These are phyloP conservation scores for Pluteus cervinus DNA, from an alignment of 768 basidiomycete genomes.

Conservation along the genomic window DNA sequence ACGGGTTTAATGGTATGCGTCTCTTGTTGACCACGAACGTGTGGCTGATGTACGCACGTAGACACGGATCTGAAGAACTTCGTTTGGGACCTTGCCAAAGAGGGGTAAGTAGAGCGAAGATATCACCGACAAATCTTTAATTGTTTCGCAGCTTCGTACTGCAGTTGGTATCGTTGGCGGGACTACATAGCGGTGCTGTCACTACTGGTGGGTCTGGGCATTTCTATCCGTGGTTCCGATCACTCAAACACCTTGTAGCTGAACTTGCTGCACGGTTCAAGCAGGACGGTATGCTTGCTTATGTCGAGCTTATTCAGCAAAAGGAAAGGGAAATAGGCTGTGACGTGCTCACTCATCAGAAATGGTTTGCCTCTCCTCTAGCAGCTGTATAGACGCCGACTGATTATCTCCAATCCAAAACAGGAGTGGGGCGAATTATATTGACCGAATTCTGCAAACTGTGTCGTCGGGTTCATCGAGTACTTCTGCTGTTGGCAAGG, in stretches of 20 bases:
- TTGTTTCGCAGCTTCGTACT: constrained; percentile 64
- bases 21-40: background rate
- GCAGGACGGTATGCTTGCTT: constrained; percentile 88
- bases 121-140: constrained; percentile 3
- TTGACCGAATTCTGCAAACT: constrained; percentile 78
- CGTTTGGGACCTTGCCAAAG: constrained; percentile 85
- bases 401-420: constrained; percentile 1
- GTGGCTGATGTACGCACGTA: constrained; percentile 15
- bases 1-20: constrained; percentile 63
- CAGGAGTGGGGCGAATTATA: constrained; percentile 89
- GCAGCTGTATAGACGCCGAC: background rate
- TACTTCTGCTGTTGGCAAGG: constrained; percentile 76
- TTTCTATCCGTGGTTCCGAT: background rate
- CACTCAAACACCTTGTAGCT: constrained; percentile 31
- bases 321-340: constrained; percentile 87
- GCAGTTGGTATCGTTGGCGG: constrained; percentile 84
- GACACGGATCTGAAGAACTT: constrained; percentile 78
- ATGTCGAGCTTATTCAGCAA: constrained; percentile 81
- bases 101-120: constrained; percentile 49
- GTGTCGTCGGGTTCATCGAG: constrained; percentile 87
- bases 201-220: constrained; percentile 49
- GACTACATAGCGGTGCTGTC: constrained; percentile 81
- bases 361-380: constrained; percentile 53
- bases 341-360: constrained; percentile 91
- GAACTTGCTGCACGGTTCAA: constrained; percentile 79